phyloP scores from a whole-genome alignment of 2,329 filamentous ascomycete genomes.

The Exophiala spinifera region DNA sequence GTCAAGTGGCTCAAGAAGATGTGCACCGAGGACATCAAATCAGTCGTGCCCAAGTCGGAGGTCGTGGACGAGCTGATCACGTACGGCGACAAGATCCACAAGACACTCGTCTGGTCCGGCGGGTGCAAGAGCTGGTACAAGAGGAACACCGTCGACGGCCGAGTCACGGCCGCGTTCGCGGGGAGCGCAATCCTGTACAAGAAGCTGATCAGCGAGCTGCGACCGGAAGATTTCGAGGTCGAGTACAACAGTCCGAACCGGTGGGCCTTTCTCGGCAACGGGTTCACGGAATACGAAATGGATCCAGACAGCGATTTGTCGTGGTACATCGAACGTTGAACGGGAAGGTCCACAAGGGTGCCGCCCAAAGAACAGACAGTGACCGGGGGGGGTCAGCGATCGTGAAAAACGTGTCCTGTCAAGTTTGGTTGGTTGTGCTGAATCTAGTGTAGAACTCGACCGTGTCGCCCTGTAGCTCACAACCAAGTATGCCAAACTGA shows the following conservation, averaged over 20 bases:
- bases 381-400: too few relatives aligned
- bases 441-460: too few relatives aligned
- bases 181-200: conserved; percentile 35
- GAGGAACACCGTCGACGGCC: conserved; percentile 17
- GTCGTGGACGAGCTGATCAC: conserved; percentile 34
- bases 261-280: conserved; percentile 35
- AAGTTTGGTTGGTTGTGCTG: too few relatives aligned
- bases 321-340: conserved; percentile 26
- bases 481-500: too few relatives aligned
- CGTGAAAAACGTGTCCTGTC: too few relatives aligned
- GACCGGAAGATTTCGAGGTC: conserved; percentile 31
- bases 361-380: too few relatives aligned
- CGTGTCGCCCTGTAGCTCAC: too few relatives aligned
- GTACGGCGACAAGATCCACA: conserved; percentile 35
- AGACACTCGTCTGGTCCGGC: conserved; percentile 30
- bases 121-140: conserved; percentile 26
- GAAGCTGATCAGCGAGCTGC: conserved; percentile 34
- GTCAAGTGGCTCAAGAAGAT: conserved; percentile 35
- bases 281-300: conserved; percentile 35
- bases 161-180: conserved; percentile 23
- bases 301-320: conserved; percentile 30
- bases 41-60: conserved; percentile 30
- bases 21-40: conserved; percentile 35
- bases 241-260: conserved; percentile 15
- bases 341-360: too few relatives aligned